These are phyloP conservation scores for Russula abietina DNA, from an alignment of 768 basidiomycete species.

Conservation along the genomic window DNA sequence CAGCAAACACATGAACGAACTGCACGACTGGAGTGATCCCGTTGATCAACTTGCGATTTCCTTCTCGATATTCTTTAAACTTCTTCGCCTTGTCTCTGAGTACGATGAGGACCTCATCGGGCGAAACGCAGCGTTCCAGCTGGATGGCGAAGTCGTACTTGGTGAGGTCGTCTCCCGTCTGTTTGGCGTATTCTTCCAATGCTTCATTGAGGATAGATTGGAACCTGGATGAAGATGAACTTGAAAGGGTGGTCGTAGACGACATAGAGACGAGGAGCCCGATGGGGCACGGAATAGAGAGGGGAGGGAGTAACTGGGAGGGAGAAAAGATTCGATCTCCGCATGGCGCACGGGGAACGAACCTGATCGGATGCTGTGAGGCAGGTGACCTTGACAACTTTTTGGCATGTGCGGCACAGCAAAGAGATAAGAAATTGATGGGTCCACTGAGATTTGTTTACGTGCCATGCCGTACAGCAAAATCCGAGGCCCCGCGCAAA, in stretches of 20 bases:
- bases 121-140: slow-evolving; percentile 1
- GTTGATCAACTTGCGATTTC: slow-evolving; percentile 10
- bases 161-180: slow-evolving; percentile 11
- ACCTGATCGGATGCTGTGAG: not conserved
- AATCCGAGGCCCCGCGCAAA: too few species aligned
- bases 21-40: slow-evolving; percentile 3
- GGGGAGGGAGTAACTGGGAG: not conserved
- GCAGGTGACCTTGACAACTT: not conserved
- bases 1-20: slow-evolving; percentile 4
- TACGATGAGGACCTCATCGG: not conserved
- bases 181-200: not conserved
- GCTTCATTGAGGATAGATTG: not conserved
- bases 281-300: not conserved
- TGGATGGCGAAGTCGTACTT: not conserved
- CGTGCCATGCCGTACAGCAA: too few species aligned
- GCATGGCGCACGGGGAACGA: not conserved
- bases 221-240: not conserved
- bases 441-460: too few species aligned
- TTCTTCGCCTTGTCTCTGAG: slow-evolving; percentile 3
- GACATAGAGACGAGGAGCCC: not conserved
- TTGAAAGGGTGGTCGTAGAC: not conserved
- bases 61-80: slow-evolving; percentile 11
- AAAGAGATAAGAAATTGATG: not conserved
- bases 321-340: not conserved
- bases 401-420: not conserved